A percentile compares a stretch with the other conserved stretches of the same genome.
Evolutionary conservation across 1,284 basidiomycete genomes (phyloP).

Genomic region (Ustilago sp.): DNA sequence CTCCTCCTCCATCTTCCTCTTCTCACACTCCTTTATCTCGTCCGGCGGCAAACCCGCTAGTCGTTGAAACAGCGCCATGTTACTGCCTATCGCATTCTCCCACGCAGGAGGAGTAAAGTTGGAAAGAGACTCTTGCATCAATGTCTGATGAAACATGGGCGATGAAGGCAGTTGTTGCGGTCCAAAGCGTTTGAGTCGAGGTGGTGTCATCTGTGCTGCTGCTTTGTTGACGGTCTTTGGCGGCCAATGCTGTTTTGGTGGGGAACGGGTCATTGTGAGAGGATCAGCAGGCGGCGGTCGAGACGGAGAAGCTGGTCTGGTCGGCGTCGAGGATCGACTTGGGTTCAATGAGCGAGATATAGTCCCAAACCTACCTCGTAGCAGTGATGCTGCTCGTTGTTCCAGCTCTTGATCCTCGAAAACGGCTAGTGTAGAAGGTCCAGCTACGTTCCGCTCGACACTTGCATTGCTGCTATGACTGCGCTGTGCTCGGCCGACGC

Average conservation of each 20-base stretch:
- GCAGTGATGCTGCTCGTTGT: conserved; percentile 30
- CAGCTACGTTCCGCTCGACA: background rate
- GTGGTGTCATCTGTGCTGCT: conserved; percentile 3
- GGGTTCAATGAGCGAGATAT: conserved; percentile 32
- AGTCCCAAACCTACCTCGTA: conserved; percentile 40
- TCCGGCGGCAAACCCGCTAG: conserved; percentile 29
- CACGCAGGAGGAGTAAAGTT: conserved; percentile 39
- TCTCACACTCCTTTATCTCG: conserved; percentile 12
- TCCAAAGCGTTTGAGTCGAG: background rate
- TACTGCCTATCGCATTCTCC: conserved; percentile 10
- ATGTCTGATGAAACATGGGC: conserved; percentile 21
- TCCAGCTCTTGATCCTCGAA: conserved; percentile 37
- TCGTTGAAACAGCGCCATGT: conserved; percentile 32
- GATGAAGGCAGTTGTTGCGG: conserved; percentile 11
- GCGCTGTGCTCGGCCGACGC: conserved; percentile 8
- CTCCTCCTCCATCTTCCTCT: conserved; percentile 20
- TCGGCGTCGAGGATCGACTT: conserved; percentile 16
- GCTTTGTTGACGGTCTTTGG: background rate
- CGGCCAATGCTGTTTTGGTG: background rate
- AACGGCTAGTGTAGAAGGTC: background rate
- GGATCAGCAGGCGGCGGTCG: background rate
- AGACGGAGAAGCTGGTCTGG: conserved; percentile 1
- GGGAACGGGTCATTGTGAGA: background rate
- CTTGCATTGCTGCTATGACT: background rate
- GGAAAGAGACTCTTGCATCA: conserved; percentile 42